A percentile compares a stretch with the other conserved stretches of the same genome.
phyloP scores from a whole-genome alignment of 1,139 yeast species.

The Groenewaldozyma auringiensis region DNA sequence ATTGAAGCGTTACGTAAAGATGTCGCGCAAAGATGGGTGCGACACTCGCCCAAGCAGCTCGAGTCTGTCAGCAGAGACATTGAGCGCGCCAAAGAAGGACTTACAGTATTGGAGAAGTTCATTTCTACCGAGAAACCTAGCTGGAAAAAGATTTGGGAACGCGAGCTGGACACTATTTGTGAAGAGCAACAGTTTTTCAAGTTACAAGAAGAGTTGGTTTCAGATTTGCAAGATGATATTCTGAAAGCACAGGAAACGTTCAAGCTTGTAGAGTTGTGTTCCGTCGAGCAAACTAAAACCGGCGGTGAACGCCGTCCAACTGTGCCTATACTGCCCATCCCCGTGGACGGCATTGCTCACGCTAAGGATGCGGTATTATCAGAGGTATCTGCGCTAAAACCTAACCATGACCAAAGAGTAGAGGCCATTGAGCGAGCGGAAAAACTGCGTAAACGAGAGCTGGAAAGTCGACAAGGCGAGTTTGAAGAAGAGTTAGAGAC shows the following conservation, averaged over 20 bases:
- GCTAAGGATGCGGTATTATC: constrained; percentile 71
- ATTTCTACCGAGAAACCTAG: constrained; percentile 65
- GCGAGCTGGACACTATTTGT: constrained; percentile 80
- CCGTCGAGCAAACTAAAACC: constrained; percentile 54
- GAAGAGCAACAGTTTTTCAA: constrained; percentile 91
- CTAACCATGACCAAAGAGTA: constrained; percentile 75
- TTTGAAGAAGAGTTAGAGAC: constrained; percentile 84
- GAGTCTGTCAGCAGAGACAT: constrained; percentile 61
- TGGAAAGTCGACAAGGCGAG: constrained; percentile 46
- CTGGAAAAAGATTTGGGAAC: constrained; percentile 92
- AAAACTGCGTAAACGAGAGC: constrained; percentile 65
- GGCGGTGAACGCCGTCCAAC: constrained; percentile 14
- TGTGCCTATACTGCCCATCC: constrained; percentile 23
- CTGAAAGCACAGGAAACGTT: constrained; percentile 75
- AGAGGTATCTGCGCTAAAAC: constrained; percentile 71
- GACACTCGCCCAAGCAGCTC: constrained; percentile 70
- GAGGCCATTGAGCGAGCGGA: constrained; percentile 90
- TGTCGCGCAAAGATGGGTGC: constrained; percentile 86
- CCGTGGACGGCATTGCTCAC: constrained; percentile 32
- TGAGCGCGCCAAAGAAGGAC: constrained; percentile 44
- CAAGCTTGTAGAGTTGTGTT: constrained; percentile 70
- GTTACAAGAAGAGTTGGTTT: constrained; percentile 77
- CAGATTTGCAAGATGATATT: constrained; percentile 74
- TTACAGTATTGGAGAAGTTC: constrained; percentile 51
- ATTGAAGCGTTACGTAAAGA: constrained; percentile 87